Base-by-base conservation (phyloP, 192 early-diverging fungal species). In the Entomortierella beljakovae region DNA sequence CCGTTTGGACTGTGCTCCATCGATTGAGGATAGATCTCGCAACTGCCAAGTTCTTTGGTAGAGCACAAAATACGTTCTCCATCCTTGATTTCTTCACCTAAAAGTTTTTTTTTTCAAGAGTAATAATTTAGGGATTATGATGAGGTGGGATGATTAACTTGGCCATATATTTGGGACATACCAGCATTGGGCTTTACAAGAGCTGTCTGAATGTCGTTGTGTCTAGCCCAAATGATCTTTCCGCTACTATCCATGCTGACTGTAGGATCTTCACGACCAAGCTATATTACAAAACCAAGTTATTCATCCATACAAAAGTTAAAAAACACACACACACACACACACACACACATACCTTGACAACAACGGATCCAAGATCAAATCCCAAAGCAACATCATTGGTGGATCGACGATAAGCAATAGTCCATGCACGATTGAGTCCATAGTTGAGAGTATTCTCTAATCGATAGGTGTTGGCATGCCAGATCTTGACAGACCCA, bases 381-480 rank as follows among this genome's bases (percentile, higher is more conserved):
- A 94, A 98, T 34, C 97, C 98, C 66, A 99, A 90, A 2, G 94
- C 98, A 11, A 99, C 90, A 51, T 95, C 94, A 76, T 99, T 98
- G 72, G 89, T 94, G 26, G 92, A 90, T 52, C 88, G 90, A 61
- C 92, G 82, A 57, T 94, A 97, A 20, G 93, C 93, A 35, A 98
- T 88, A 18, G 94, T 87, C 98, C 98, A 99, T n/a, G 95, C 96
- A 11, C 97, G 91, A 62, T 98, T 97, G 83, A 99, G 89, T 13
- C 97, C 97, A 80, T 99, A 98, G 81, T 98, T 99, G 49, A 98
- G 88, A 8, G 97, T 96, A 77, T 97, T 96, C 70, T 99, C 97
- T 23, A 98, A 82, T 11, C 96, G 90, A 71, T 98, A 99, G 0
- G 98, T 99, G 80, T 97, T 94, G 38, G 96, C 91, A 74, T 99